Evolutionary conservation across 2,329 filamentous ascomycete genomes (phyloP).

Genomic region (Cladophialophora bantiana): DNA sequence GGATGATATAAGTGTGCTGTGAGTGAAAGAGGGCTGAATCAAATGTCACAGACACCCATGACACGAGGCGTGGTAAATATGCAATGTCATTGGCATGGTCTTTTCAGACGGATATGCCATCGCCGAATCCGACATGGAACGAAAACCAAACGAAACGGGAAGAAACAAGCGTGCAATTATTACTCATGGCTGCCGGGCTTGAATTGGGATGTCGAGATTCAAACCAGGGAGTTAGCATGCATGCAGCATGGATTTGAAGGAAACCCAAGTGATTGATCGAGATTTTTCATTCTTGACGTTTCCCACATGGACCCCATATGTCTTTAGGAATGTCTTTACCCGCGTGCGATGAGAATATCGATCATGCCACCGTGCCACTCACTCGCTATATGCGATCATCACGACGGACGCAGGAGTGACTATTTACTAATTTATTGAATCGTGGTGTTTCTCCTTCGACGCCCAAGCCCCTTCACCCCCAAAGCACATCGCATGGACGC

Average conservation of each 20-base stretch:
- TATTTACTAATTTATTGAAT: too few species aligned
- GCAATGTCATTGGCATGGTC: neutral
- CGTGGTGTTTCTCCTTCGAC: too few species aligned
- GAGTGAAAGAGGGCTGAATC: neutral
- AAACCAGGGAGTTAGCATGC: neutral
- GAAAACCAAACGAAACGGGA: neutral
- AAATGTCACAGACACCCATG: neutral
- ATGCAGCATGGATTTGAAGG: too few species aligned
- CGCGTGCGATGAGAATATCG: too few species aligned
- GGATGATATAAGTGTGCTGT: too few species aligned
- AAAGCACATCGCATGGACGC: neutral
- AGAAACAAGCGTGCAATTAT: neutral
- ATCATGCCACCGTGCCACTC: too few species aligned
- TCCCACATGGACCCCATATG: too few species aligned
- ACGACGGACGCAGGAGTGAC: too few species aligned
- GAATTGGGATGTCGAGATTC: neutral
- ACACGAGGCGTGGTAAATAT: neutral
- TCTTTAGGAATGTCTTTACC: too few species aligned
- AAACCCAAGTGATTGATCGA: too few species aligned
- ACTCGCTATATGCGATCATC: too few species aligned
- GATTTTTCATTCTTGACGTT: too few species aligned
- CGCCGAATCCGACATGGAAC: neutral
- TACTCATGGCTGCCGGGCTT: neutral
- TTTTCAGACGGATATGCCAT: neutral
- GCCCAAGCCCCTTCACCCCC: neutral